These are phyloP conservation scores for Wickerhamiella domercqiae DNA, from an alignment of 805 yeast species.

Conservation along the genomic window DNA sequence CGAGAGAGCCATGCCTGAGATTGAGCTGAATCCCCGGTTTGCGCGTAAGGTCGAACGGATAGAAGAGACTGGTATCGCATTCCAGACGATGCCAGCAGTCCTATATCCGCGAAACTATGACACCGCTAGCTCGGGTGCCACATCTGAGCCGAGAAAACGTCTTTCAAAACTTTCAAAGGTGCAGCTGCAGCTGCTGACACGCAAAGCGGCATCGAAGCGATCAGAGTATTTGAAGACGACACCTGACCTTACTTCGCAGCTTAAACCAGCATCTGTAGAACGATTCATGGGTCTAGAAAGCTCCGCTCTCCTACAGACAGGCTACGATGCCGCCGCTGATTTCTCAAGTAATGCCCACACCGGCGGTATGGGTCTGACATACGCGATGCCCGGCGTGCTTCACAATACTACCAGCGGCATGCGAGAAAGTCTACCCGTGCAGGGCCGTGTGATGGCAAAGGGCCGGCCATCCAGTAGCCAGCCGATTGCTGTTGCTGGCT, in stretches of 20 bases:
- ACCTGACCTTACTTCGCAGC: neutral
- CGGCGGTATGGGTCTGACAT: conserved; percentile 19
- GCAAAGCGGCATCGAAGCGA: neutral
- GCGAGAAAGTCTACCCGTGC: conserved; percentile 12
- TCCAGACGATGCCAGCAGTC: neutral
- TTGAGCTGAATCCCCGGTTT: conserved; percentile 17
- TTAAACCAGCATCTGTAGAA: neutral
- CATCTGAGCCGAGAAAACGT: conserved; percentile 12
- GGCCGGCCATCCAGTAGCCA: neutral
- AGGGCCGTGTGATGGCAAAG: conserved; percentile 18
- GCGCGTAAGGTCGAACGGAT: conserved; percentile 19
- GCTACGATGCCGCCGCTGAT: neutral
- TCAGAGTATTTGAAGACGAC: neutral
- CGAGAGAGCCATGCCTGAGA: conserved; percentile 19
- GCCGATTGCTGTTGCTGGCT: conserved; percentile 20
- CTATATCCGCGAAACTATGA: conserved; percentile 1
- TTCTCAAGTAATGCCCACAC: conserved; percentile 1
- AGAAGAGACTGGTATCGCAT: conserved; percentile 20
- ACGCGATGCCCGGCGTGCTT: conserved; percentile 20
- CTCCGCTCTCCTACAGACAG: conserved; percentile 1
- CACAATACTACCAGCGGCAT: conserved; percentile 22
- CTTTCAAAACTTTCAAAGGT: conserved; percentile 11
- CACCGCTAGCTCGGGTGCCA: conserved; percentile 10
- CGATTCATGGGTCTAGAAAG: neutral
- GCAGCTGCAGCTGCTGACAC: conserved; percentile 8